These are phyloP conservation scores for Gleditsia sinensis DNA, from an alignment of 306 rosid genomes.

Conservation along the genomic window DNA sequence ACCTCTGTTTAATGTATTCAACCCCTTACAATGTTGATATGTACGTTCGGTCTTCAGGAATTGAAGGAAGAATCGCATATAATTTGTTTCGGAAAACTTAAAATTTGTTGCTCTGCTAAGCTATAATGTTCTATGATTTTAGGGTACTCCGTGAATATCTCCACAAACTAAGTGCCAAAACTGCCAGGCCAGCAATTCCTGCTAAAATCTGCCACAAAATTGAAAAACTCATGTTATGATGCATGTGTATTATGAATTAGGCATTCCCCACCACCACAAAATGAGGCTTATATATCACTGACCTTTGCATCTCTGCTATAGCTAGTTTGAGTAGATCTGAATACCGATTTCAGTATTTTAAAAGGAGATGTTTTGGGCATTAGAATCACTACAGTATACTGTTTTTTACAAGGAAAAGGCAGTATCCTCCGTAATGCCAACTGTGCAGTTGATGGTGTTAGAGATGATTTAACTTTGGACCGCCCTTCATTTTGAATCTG, in stretches of 20 bases:
- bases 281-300: slow-evolving; percentile 25
- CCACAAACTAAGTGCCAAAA: slow-evolving; percentile 69
- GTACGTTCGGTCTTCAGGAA: slow-evolving; percentile 27
- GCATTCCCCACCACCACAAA: neutral
- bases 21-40: slow-evolving; percentile 25
- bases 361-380: slow-evolving; percentile 71
- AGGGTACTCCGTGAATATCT: slow-evolving; percentile 57
- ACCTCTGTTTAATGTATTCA: slow-evolving; percentile 22
- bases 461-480: slow-evolving; percentile 63
- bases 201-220: slow-evolving; percentile 67
- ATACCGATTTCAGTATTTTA: slow-evolving; percentile 57
- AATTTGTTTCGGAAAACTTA: slow-evolving; percentile 24
- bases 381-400: slow-evolving; percentile 84
- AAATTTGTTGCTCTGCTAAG: slow-evolving; percentile 29
- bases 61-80: slow-evolving; percentile 30
- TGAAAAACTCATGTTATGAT: slow-evolving; percentile 9
- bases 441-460: slow-evolving; percentile 67
- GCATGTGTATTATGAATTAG: neutral
- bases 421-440: slow-evolving; percentile 71
- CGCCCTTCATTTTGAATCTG: slow-evolving; percentile 87
- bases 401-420: slow-evolving; percentile 82
- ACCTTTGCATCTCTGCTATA: slow-evolving; percentile 69
- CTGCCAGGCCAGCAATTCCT: slow-evolving; percentile 62
- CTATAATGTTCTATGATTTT: slow-evolving; percentile 44
- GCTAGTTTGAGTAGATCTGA: slow-evolving; percentile 47